These are phyloP conservation scores for Elongisporangium prolatum DNA, from an alignment of 352 stramenopile genomes.

Conservation along the genomic window DNA sequence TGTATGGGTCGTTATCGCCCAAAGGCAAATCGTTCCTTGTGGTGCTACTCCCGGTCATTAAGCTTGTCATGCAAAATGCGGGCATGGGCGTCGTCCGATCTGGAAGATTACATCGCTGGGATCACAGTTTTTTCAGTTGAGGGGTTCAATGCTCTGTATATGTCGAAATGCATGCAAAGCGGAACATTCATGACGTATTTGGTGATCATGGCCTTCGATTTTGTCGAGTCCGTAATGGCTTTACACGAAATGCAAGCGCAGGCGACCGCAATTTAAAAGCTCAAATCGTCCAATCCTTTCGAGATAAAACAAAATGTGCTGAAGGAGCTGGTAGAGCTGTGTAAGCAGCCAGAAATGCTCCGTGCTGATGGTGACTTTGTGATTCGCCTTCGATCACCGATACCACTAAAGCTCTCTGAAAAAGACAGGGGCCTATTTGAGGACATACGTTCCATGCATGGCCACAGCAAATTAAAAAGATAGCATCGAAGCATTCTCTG, in stretches of 20 bases:
- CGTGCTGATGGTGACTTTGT: not conserved
- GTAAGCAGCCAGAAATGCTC: not conserved
- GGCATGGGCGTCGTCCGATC: conserved; percentile 7
- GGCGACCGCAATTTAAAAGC: not conserved
- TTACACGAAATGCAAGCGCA: not conserved
- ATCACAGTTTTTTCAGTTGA: conserved; percentile 21
- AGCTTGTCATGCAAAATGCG: conserved; percentile 19
- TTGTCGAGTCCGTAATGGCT: conserved; percentile 6
- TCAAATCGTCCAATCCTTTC: not conserved
- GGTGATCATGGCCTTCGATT: conserved; percentile 17
- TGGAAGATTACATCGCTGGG: conserved; percentile 17
- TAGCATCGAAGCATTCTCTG: not conserved
- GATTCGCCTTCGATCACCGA: not conserved
- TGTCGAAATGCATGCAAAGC: conserved; percentile 28
- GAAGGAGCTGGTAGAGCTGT: not conserved
- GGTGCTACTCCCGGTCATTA: conserved; percentile 10
- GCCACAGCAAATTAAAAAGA: not conserved
- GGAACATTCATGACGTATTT: conserved; percentile 14
- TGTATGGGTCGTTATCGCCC: not conserved
- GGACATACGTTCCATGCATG: not conserved
- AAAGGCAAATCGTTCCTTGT: not conserved
- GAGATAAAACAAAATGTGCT: not conserved
- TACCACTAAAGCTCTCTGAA: not conserved
- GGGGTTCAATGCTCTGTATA: conserved; percentile 24
- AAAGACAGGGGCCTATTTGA: not conserved